Conservation (phyloP, 169 alveolate genomes). For the Cryptosporidium ubiquitum region DNA sequence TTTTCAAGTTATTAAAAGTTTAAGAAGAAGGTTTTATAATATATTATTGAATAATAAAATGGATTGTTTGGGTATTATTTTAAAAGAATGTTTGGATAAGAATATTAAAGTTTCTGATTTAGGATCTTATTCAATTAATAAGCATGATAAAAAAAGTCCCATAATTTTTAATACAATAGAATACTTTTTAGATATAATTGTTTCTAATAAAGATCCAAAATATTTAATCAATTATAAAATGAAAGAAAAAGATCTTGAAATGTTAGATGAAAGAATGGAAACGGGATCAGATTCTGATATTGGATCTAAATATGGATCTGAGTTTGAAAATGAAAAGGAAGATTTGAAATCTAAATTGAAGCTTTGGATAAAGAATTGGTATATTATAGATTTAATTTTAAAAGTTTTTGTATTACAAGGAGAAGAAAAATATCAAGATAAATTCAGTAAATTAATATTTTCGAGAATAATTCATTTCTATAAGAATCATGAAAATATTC, state of each 20-base stretch:
- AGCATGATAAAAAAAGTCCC: neutral
- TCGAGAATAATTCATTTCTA: constrained; percentile 12
- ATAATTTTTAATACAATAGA: neutral
- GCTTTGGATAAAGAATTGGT: constrained; percentile 44
- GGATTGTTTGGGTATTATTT: constrained; percentile 15
- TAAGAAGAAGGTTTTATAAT: neutral
- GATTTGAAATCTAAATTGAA: neutral
- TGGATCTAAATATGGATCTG: too few species aligned
- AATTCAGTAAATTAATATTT: neutral
- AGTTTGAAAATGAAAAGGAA: neutral
- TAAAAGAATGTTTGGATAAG: constrained; percentile 20
- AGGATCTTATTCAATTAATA: neutral
- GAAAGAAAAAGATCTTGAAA: neutral
- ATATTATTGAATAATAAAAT: constrained; percentile 1
- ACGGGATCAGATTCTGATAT: neutral
- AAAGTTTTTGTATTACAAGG: neutral
- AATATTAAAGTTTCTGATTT: neutral
- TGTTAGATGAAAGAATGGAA: neutral
- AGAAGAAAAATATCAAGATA: neutral
- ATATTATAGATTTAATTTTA: constrained; percentile 12
- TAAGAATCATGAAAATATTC: neutral
- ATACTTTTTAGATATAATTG: neutral
- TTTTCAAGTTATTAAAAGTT: neutral
- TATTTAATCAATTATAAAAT: neutral
- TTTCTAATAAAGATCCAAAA: neutral